Conservation (phyloP, 2,329 filamentous ascomycete species). For the Parascedosporium putredinis region DNA sequence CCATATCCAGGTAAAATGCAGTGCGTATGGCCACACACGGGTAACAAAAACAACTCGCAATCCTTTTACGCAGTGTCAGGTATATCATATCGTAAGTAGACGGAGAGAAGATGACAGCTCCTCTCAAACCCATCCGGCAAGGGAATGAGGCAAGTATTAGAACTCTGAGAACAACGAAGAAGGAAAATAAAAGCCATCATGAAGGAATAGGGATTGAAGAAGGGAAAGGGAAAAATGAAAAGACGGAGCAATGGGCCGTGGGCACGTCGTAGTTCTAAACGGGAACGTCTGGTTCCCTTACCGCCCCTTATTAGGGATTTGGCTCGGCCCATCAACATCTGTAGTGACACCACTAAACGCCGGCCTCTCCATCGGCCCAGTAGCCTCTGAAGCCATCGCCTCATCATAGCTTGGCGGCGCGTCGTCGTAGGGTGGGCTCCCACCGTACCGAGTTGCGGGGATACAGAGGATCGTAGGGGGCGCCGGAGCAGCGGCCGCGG, state of each 20-base stretch:
- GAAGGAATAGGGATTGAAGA: background rate
- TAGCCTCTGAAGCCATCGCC: conserved; percentile 69
- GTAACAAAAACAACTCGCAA: too few relatives aligned
- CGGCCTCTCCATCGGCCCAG: conserved; percentile 49
- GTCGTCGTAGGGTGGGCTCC: conserved; percentile 49
- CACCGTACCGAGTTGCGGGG: conserved; percentile 44
- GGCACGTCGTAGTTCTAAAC: too few relatives aligned
- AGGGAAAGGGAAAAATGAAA: background rate
- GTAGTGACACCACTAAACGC: conserved; percentile 57
- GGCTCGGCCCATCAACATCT: conserved; percentile 43
- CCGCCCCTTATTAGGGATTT: conserved; percentile 31
- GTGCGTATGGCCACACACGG: too few relatives aligned
- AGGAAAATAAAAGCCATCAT: background rate
- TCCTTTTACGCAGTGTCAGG: too few relatives aligned
- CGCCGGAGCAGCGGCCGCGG: conserved; percentile 18
- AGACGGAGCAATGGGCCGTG: background rate
- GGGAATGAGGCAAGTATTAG: too few relatives aligned
- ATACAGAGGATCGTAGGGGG: conserved; percentile 39
- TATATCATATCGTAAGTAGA: too few relatives aligned
- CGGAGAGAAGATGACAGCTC: too few relatives aligned
- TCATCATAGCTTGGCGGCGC: conserved; percentile 95
- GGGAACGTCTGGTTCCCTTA: background rate
- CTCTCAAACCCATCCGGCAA: too few relatives aligned
- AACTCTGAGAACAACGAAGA: background rate
- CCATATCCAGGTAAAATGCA: too few relatives aligned